Evolutionary conservation across 169 alveolate genomes (phyloP).

Genomic region (Eimeria brunetti): DNA sequence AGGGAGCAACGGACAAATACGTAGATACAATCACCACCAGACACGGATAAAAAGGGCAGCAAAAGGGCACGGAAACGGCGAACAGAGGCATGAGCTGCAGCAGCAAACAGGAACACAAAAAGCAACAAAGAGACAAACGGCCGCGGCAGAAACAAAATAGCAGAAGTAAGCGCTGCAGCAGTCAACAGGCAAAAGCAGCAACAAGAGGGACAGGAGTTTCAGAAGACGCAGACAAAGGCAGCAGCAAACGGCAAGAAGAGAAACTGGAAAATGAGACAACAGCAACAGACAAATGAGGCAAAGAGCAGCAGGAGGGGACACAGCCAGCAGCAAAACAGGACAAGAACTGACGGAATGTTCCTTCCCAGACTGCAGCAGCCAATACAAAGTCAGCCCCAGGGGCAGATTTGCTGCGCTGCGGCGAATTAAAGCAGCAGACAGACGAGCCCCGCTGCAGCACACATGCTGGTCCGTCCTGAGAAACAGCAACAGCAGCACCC

Average conservation of each 20-base stretch:
- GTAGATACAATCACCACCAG: too few relatives aligned
- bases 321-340: neutral
- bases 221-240: neutral
- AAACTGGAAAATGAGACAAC: neutral
- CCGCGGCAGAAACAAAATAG: too few relatives aligned
- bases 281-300: neutral
- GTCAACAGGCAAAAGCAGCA: too few relatives aligned
- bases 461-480: constrained; percentile 31
- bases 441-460: constrained; percentile 12
- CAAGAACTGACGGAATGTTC: neutral
- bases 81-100: too few relatives aligned
- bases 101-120: too few relatives aligned
- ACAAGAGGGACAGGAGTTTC: too few relatives aligned
- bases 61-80: too few relatives aligned
- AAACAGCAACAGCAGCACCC: neutral
- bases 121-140: too few relatives aligned
- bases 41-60: too few relatives aligned
- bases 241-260: neutral
- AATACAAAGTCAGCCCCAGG: neutral
- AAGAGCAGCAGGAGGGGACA: neutral
- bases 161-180: too few relatives aligned
- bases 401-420: neutral
- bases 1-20: too few relatives aligned
- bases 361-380: constrained; percentile 31
- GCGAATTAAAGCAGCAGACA: neutral